Evolutionary conservation across 352 stramenopile species (phyloP), one percentile per base, ranked within the genome.

Genomic region (Phytophthora foliorum): DNA sequence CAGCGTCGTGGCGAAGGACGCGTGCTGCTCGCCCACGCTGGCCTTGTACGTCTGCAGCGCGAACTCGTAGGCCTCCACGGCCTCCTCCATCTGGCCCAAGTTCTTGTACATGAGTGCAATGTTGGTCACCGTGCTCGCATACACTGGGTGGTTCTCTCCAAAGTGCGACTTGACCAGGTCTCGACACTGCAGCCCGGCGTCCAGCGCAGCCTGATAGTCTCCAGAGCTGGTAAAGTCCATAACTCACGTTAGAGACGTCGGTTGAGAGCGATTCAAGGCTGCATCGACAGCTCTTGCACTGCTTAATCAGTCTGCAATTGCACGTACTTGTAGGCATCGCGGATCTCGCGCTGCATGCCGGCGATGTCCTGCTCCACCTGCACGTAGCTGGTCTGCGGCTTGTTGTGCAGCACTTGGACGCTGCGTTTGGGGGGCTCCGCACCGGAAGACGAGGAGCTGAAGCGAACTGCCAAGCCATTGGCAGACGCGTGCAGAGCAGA

Each of bases 21-120:
- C 86, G 67, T 95, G 88, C 53, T 90, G 72, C 57, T 95, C 85
- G 52, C 86, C 86, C 19, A 95, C 88, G 32, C 75, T 88, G 34
- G 79, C 78, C 72, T 93, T 94, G 80, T 95, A 95, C 31, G 88
- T 82, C 32, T 88, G 78, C 52, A 95, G 69, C 39, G 88, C 88
- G 55, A 81, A 89, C 72, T 94, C 85, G 77, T 95, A 95, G 61
- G 86, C 75, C 69, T 90, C 85, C 51, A 95, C 77, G 10, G 88
- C 86, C 38, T 93, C 80, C 31, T 92, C 83, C 57, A 82, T 79
- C 68, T 91, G 78, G 9, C 86, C 87, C 66, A 92, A 36, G 66
- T 91, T 94, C 77, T 95, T 95, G 75, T 95, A 89, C 86, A 95
- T 94, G 51, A 95, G 84, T 22, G 88, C 88, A 42, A 95, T 92